A percentile compares a stretch with the other conserved stretches of the same genome.
These are phyloP conservation scores for Aechmea fasciata DNA, from an alignment of 176 grass and related monocot species.

Conservation along the genomic window DNA sequence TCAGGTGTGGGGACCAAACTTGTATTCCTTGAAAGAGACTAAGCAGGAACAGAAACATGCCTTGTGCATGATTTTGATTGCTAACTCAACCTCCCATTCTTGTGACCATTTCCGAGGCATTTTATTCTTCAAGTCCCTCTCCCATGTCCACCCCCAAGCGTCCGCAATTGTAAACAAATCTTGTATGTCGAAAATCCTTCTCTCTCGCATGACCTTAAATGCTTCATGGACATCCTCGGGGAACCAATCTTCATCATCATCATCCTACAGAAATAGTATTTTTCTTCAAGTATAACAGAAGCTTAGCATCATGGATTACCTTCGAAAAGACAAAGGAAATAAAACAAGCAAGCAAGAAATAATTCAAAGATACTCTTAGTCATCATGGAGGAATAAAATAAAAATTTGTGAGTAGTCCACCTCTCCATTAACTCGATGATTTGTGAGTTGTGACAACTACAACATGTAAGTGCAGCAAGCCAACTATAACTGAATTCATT, in stretches of 20 bases:
- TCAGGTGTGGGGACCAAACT: not conserved
- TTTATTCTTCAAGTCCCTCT: slow-evolving; percentile 73
- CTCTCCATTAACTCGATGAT: too few relatives aligned
- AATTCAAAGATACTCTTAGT: too few relatives aligned
- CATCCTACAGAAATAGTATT: slow-evolving; percentile 37
- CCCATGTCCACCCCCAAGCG: slow-evolving; percentile 99
- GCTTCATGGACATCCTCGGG: slow-evolving; percentile 82
- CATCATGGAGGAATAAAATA: too few relatives aligned
- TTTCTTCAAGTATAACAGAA: slow-evolving; percentile 1
- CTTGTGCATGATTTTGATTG: slow-evolving; percentile 93
- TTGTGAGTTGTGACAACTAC: too few relatives aligned
- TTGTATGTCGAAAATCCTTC: slow-evolving; percentile 55
- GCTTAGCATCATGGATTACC: too few relatives aligned
- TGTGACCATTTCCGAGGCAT: slow-evolving; percentile 91
- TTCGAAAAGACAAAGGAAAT: not conserved
- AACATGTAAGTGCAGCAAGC: too few relatives aligned
- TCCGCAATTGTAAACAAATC: slow-evolving; percentile 91
- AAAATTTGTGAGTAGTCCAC: too few relatives aligned
- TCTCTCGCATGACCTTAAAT: slow-evolving; percentile 82
- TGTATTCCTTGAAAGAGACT: not conserved
- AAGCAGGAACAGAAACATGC: slow-evolving; percentile 23
- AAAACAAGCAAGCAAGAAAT: too few relatives aligned
- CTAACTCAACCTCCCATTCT: slow-evolving; percentile 96
- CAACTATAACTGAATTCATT: too few relatives aligned
- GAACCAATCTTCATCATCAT: slow-evolving; percentile 85